phyloP scores from a whole-genome alignment of 1,284 basidiomycete genomes.

The Moesziomyces parantarcticus region DNA sequence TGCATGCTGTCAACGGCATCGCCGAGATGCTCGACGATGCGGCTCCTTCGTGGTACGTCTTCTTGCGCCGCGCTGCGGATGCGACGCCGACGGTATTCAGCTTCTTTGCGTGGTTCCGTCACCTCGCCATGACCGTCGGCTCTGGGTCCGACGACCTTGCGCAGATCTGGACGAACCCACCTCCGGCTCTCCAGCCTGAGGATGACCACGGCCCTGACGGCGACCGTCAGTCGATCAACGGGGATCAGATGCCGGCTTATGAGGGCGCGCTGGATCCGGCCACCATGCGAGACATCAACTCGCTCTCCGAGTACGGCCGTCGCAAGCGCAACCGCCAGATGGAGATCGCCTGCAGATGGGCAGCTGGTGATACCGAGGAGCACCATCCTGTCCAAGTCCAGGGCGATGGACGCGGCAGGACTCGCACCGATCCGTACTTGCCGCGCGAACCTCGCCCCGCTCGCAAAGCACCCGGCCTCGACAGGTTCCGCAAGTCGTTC shows the following conservation, averaged over 20 bases:
- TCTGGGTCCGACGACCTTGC: slow-evolving; percentile 57
- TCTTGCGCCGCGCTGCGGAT: slow-evolving; percentile 48
- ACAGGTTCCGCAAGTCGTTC: slow-evolving; percentile 55
- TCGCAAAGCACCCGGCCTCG: slow-evolving; percentile 41
- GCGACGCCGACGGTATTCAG: slow-evolving; percentile 54
- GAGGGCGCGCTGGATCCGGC: slow-evolving; percentile 34
- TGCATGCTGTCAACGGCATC: slow-evolving; percentile 55
- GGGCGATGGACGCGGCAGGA: slow-evolving; percentile 58
- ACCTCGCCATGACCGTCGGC: slow-evolving; percentile 58
- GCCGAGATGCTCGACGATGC: slow-evolving; percentile 62
- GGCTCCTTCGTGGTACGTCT: slow-evolving; percentile 52
- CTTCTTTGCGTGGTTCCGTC: slow-evolving; percentile 63
- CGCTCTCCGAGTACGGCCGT: slow-evolving; percentile 48
- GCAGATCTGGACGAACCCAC: slow-evolving; percentile 54
- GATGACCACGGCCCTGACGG: slow-evolving; percentile 24
- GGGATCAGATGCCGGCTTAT: slow-evolving; percentile 13
- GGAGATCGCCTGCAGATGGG: slow-evolving; percentile 64
- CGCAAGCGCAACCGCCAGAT: slow-evolving; percentile 60
- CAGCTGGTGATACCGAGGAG: slow-evolving; percentile 62
- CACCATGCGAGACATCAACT: slow-evolving; percentile 54
- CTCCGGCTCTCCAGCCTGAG: slow-evolving; percentile 12
- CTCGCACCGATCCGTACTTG: slow-evolving; percentile 55
- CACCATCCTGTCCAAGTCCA: slow-evolving; percentile 59
- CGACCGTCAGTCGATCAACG: slow-evolving; percentile 34
- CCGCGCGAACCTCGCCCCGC: slow-evolving; percentile 54